These are phyloP conservation scores for Apiosordaria backusii DNA, from an alignment of 495 filamentous ascomycete species.

Conservation along the genomic window DNA sequence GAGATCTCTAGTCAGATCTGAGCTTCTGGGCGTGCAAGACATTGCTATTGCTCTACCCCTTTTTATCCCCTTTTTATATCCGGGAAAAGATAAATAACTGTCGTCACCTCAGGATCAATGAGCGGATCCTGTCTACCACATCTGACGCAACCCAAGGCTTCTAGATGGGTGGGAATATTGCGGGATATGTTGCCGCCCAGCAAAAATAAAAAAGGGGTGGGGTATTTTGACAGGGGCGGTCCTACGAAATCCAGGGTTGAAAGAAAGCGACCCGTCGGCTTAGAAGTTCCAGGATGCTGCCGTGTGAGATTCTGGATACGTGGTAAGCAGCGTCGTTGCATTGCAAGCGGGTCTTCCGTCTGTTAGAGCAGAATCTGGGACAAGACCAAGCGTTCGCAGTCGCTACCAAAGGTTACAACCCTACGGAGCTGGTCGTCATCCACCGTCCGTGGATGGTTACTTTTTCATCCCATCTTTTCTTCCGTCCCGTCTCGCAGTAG, in stretches of 20 bases:
- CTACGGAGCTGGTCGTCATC: conserved; percentile 2
- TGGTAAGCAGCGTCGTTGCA: not conserved
- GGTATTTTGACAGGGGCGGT: not conserved
- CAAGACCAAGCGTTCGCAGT: conserved; percentile 11
- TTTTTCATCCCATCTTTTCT: not conserved
- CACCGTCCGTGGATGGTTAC: not conserved
- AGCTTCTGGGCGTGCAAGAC: not conserved
- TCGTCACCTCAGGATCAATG: conserved; percentile 6
- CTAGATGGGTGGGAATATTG: not conserved
- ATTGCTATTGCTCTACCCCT: not conserved
- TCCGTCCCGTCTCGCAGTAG: conserved; percentile 3
- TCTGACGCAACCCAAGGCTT: conserved; percentile 8
- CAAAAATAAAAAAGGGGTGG: not conserved
- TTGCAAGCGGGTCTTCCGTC: conserved; percentile 3
- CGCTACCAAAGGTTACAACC: conserved; percentile 16
- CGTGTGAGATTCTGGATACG: not conserved
- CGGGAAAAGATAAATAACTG: not conserved
- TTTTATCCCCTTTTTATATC: conserved; percentile 1
- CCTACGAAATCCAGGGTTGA: not conserved
- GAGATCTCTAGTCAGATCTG: not conserved
- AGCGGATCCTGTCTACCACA: not conserved
- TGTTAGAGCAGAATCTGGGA: conserved; percentile 2
- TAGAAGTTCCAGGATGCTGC: conserved; percentile 1
- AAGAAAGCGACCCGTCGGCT: not conserved
- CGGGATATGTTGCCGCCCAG: conserved; percentile 6